Evolutionary conservation across 2,329 filamentous ascomycete genomes (phyloP).

Genomic region (Phoma herbarum): DNA sequence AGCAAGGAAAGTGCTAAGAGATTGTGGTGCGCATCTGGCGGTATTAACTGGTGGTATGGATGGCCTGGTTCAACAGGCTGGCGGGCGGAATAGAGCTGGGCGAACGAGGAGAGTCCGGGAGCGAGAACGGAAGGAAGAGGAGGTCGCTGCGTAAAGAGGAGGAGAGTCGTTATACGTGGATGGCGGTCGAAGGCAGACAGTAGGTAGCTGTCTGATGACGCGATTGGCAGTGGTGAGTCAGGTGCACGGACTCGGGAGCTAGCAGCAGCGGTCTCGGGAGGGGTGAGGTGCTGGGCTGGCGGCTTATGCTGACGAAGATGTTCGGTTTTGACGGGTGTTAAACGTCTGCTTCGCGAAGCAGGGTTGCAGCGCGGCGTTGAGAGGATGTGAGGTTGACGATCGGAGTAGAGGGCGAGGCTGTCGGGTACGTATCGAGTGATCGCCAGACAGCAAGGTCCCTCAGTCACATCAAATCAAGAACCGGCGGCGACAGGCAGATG

Average conservation of each 20-base stretch:
- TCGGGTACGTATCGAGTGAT: conserved; percentile 32
- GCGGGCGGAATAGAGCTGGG: conserved; percentile 30
- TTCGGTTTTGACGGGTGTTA: conserved; percentile 36
- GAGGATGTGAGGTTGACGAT: conserved; percentile 30
- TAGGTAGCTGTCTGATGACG: conserved; percentile 38
- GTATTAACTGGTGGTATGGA: conserved; percentile 52
- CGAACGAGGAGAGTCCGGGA: conserved; percentile 42
- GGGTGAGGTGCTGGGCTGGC: conserved; percentile 37
- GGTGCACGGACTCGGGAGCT: conserved; percentile 44
- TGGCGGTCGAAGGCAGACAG: conserved; percentile 41
- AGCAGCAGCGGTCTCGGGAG: conserved; percentile 20
- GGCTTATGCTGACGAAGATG: conserved; percentile 36
- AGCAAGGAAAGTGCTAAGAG: conserved; percentile 54
- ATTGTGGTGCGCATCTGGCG: conserved; percentile 56
- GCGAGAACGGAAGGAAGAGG: conserved; percentile 35
- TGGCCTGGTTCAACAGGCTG: conserved; percentile 53
- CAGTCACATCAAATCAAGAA: conserved; percentile 48
- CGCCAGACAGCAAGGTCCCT: conserved; percentile 38
- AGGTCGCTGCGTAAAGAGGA: conserved; percentile 50
- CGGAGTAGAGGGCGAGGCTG: conserved; percentile 34
- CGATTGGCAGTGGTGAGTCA: conserved; percentile 47
- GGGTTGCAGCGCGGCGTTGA: conserved; percentile 21
- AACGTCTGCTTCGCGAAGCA: conserved; percentile 37
- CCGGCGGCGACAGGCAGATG: conserved; percentile 37
- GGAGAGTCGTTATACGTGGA: conserved; percentile 53